Evolutionary conservation across 2,329 filamentous ascomycete species (phyloP).

Genomic region (Neofusicoccum umdonicola): DNA sequence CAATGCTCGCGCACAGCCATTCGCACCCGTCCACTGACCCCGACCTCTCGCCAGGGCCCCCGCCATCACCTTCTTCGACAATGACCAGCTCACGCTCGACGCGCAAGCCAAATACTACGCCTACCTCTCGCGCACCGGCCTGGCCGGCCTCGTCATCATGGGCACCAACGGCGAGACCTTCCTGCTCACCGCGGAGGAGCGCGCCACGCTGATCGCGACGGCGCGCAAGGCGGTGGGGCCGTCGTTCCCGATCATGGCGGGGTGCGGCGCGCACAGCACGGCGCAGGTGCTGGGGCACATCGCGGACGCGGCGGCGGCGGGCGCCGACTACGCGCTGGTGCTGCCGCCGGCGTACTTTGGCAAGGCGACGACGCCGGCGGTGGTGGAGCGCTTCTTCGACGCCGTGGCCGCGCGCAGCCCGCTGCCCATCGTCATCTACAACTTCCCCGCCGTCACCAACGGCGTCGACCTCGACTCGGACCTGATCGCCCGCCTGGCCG

Average conservation of each 20-base stretch:
- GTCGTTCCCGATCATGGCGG: constrained; percentile 44
- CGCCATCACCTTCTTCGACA: constrained; percentile 47
- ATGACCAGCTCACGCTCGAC: constrained; percentile 40
- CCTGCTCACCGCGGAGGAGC: constrained; percentile 45
- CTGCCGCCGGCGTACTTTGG: constrained; percentile 48
- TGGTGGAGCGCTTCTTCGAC: constrained; percentile 43
- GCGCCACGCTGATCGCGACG: constrained; percentile 36
- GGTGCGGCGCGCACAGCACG: constrained; percentile 44
- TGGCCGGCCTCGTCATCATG: constrained; percentile 46
- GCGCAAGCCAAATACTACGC: constrained; percentile 44
- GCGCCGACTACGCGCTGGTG: constrained; percentile 44
- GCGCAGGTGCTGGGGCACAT: constrained; percentile 45
- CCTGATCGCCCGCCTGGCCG: constrained; percentile 57
- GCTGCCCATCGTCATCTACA: constrained; percentile 68
- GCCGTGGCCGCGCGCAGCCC: constrained; percentile 58
- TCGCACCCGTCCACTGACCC: not conserved
- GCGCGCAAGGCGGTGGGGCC: constrained; percentile 44
- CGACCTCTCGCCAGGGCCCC: constrained; percentile 24
- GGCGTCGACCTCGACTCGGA: constrained; percentile 69
- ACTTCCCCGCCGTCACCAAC: constrained; percentile 66
- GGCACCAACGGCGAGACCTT: constrained; percentile 50
- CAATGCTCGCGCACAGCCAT: not conserved
- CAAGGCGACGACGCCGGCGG: constrained; percentile 40
- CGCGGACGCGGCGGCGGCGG: constrained; percentile 39
- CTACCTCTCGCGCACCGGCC: constrained; percentile 43